These are phyloP conservation scores for Russula sp. DNA, from an alignment of 768 basidiomycete species.

Conservation along the genomic window DNA sequence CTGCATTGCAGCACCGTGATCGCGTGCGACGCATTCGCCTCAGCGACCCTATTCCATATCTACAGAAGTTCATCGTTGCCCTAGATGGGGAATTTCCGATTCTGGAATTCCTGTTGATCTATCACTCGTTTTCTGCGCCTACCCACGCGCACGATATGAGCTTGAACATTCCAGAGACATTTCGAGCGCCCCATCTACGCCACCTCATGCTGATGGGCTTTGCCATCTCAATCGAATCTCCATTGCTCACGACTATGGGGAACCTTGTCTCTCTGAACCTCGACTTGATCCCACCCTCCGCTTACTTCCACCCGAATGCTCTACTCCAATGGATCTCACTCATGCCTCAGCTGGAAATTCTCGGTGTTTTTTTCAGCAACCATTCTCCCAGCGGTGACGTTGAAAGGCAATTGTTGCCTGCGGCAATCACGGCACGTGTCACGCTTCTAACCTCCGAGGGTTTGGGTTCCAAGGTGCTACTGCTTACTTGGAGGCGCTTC, in stretches of 20 bases:
- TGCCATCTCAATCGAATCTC: neutral
- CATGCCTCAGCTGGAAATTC: neutral
- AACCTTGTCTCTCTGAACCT: neutral
- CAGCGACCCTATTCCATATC: neutral
- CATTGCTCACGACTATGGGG: neutral
- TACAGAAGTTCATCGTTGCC: neutral
- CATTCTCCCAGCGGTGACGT: neutral
- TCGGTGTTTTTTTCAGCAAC: neutral
- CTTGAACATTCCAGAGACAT: neutral
- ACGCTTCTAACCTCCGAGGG: neutral
- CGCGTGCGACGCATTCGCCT: conserved; percentile 5
- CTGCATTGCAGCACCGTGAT: neutral
- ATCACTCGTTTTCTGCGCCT: neutral
- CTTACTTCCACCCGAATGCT: neutral
- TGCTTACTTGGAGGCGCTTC: neutral
- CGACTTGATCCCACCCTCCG: neutral
- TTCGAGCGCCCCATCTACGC: neutral
- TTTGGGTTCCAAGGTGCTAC: neutral
- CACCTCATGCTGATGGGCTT: neutral
- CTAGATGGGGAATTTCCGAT: neutral
- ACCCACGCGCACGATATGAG: too few relatives aligned
- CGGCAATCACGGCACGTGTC: neutral
- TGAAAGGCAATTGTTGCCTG: neutral
- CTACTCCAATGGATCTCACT: neutral
- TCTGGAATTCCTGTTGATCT: neutral